Conservation (phyloP, 1,139 yeast genomes). For the Yamadazyma siamensis region DNA sequence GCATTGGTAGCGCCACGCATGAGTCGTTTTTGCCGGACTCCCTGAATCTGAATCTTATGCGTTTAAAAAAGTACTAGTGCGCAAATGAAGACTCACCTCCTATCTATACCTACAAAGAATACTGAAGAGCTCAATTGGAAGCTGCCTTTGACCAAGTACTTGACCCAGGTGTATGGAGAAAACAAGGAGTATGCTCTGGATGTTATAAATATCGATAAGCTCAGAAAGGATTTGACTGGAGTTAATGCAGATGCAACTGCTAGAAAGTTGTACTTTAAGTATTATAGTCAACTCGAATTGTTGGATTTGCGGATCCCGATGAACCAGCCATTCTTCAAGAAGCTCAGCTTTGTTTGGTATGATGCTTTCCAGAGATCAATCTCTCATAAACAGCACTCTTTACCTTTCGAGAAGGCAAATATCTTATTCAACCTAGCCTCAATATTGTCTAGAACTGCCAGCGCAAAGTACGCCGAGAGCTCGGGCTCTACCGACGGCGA, state of each 20-base stretch:
- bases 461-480: conserved; percentile 38
- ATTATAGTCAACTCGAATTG: conserved; percentile 80
- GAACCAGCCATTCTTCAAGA: conserved; percentile 47
- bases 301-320: conserved; percentile 75
- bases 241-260: conserved; percentile 51
- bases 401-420: conserved; percentile 90
- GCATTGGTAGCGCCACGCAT: conserved; percentile 2
- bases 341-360: conserved; percentile 72
- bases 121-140: conserved; percentile 67
- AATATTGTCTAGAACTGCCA: conserved; percentile 46
- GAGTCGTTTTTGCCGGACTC: conserved; percentile 4
- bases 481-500: conserved; percentile 35
- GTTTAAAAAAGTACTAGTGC: too few relatives aligned
- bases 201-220: conserved; percentile 50
- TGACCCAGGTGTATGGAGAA: conserved; percentile 62
- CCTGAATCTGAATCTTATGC: conserved; percentile 7
- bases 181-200: conserved; percentile 58
- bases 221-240: conserved; percentile 63
- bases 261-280: conserved; percentile 55
- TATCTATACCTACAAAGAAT: conserved; percentile 45
- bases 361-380: conserved; percentile 57
- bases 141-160: conserved; percentile 56
- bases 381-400: conserved; percentile 45
- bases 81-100: conserved; percentile 40
- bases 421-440: conserved; percentile 63